phyloP scores from a whole-genome alignment of 2,329 filamentous ascomycete genomes.

The Talaromyces piceae region DNA sequence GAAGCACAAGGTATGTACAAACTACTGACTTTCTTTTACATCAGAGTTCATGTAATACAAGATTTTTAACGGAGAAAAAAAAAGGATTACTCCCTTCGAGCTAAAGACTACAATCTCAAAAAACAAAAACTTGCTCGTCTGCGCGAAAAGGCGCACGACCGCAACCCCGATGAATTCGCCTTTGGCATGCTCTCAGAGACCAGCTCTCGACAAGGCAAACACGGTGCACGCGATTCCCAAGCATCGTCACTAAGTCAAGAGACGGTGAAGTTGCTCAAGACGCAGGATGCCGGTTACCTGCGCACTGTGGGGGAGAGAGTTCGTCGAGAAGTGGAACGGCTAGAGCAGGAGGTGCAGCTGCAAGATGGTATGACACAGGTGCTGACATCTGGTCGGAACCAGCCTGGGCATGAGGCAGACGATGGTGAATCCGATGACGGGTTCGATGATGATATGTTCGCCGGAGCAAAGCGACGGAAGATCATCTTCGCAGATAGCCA shows the following conservation, averaged over 20 bases:
- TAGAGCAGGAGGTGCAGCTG: conserved; percentile 39
- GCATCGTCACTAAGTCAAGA: conserved; percentile 42
- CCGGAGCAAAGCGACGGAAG: conserved; percentile 19
- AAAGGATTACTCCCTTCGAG: conserved; percentile 58
- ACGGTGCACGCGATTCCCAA: conserved; percentile 38
- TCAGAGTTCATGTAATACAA: neutral
- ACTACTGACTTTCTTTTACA: neutral
- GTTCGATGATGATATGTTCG: conserved; percentile 13
- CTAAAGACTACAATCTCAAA: conserved; percentile 57
- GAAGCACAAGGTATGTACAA: conserved; percentile 70
- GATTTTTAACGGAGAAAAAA: neutral
- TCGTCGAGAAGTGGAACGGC: conserved; percentile 45
- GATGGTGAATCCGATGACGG: conserved; percentile 19
- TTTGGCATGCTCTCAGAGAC: conserved; percentile 55
- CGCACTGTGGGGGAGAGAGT: conserved; percentile 51
- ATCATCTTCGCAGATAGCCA: conserved; percentile 34
- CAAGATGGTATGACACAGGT: conserved; percentile 31
- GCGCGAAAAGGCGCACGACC: conserved; percentile 51
- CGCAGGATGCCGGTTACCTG: conserved; percentile 57
- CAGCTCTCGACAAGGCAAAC: conserved; percentile 35
- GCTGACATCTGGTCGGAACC: conserved; percentile 9
- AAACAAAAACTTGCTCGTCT: conserved; percentile 53
- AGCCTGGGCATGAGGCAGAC: conserved; percentile 14
- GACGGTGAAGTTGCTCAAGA: conserved; percentile 57
- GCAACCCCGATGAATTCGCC: conserved; percentile 60